Percentiles rank a stretch among this genome's conserved stretches.
Conservation (phyloP, 75 land plant genomes). For the Isoetes taiwanensis region DNA sequence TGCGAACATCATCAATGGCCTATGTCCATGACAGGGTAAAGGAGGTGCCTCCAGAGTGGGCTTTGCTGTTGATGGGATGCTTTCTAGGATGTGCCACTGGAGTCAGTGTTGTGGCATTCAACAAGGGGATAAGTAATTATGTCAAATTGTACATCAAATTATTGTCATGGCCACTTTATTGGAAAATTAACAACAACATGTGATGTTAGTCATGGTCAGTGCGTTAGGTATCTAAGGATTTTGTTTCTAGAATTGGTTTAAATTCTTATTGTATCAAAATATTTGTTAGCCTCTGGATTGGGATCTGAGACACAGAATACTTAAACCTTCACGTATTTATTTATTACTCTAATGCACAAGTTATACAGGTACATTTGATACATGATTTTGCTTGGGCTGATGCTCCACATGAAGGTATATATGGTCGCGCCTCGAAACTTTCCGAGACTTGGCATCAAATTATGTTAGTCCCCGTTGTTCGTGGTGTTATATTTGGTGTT, state of each 20-base stretch:
- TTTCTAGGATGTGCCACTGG: slow-evolving; percentile 1
- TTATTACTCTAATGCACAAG: no score
- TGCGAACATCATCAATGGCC: not conserved
- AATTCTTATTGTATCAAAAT: no score
- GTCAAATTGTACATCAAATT: no score
- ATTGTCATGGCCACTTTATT: no score
- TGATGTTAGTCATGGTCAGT: no score
- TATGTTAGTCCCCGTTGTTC: slow-evolving; percentile 73
- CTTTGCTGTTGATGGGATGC: not conserved
- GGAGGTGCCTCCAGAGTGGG: slow-evolving; percentile 7
- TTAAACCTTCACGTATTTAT: no score
- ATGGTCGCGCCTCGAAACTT: slow-evolving; percentile 72
- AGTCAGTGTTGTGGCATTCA: not conserved
- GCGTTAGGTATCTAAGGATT: no score
- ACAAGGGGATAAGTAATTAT: no score
- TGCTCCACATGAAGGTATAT: slow-evolving; percentile 94
- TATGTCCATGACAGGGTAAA: not conserved
- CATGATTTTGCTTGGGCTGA: slow-evolving; percentile 99
- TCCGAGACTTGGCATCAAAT: slow-evolving; percentile 93
- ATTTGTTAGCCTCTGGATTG: no score
- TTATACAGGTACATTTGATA: slow-evolving; percentile 71
- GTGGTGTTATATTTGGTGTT: slow-evolving; percentile 92
- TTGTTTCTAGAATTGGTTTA: no score
- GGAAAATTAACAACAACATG: no score
- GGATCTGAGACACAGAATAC: no score